Conservation (phyloP, 495 filamentous ascomycete species). For the Parathielavia appendiculata region DNA sequence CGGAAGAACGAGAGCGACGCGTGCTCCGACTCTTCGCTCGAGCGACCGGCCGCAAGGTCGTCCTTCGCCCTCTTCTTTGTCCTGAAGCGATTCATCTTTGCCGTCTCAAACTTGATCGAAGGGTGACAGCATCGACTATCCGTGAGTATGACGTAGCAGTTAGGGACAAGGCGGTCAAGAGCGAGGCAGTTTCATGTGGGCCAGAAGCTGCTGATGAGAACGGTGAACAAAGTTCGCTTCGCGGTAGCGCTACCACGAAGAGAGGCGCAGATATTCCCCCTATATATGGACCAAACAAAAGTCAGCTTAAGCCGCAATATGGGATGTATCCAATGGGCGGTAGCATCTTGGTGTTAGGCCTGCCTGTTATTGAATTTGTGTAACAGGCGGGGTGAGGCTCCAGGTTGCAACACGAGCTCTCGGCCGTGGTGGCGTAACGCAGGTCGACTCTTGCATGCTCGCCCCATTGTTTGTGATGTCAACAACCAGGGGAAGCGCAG, state of each 20-base stretch:
- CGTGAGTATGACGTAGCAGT: background rate
- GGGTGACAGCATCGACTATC: background rate
- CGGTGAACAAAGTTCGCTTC: background rate
- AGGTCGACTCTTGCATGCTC: background rate
- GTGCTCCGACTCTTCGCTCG: conserved; percentile 48
- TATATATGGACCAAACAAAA: background rate
- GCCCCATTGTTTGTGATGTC: background rate
- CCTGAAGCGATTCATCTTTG: conserved; percentile 68
- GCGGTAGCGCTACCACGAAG: background rate
- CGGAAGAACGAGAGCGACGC: conserved; percentile 48
- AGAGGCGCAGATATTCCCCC: background rate
- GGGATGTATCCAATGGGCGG: background rate
- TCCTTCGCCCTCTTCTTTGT: conserved; percentile 66
- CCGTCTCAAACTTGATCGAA: background rate
- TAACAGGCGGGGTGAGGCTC: conserved; percentile 5
- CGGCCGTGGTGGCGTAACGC: conserved; percentile 14
- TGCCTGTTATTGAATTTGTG: conserved; percentile 7
- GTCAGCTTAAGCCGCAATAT: background rate
- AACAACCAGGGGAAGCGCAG: background rate
- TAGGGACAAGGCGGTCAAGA: background rate
- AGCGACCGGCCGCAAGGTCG: conserved; percentile 42
- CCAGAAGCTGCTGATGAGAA: too few species aligned
- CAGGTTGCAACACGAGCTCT: conserved; percentile 10
- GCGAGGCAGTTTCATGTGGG: background rate
- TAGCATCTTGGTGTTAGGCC: background rate